Evolutionary conservation across 176 grass and related monocot genomes (phyloP), one percentile per base, ranked within the genome.

Genomic region (Poa pratensis): DNA sequence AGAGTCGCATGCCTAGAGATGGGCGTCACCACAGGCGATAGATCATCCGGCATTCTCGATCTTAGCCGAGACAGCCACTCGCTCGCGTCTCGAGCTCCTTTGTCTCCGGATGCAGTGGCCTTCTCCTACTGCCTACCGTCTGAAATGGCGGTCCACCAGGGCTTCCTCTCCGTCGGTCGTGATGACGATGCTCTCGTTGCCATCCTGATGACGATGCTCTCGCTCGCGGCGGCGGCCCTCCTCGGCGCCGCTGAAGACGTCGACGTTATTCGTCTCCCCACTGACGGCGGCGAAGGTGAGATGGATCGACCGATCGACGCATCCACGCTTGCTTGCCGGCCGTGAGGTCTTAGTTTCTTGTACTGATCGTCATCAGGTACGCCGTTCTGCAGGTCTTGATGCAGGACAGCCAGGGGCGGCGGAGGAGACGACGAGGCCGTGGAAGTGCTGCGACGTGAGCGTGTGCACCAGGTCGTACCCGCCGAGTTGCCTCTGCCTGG

Each of bases 71-170:
- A 80, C 3, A 89, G 35, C 6, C 45, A 86, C 17, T 94, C 92
- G 7, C 76, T 94, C 54, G 39, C 59, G 5, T 9, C 90, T 87
- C n/a, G 73, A 67, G 26, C 57, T 76, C 17, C n/a, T 9, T 23
- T 18, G 2, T 77, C 85, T 2, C 80, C 87, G 3, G 83, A 80
- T 69, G 42, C 60, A 1, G 82, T 68, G 1, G 73, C 75, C 12
- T 95, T 95, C 81, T 95, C 93, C 15, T 95, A 95, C 62, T 65
- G 62, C 62, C 62, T 65, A 32, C 62, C 62, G 6, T 65, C 27
- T 14, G 61, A 30, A 7, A 1, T 61, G 22, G 22, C 58, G 22
- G 58, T 61, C 58, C 10, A 61, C 58, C 58, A 65, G 22, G 59
- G 59, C 12, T 62, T 27, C 59, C 59, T 62, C 11, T 62, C 24